phyloP scores from a whole-genome alignment of 2,329 filamentous ascomycete species.

The Didymella segeticola region DNA sequence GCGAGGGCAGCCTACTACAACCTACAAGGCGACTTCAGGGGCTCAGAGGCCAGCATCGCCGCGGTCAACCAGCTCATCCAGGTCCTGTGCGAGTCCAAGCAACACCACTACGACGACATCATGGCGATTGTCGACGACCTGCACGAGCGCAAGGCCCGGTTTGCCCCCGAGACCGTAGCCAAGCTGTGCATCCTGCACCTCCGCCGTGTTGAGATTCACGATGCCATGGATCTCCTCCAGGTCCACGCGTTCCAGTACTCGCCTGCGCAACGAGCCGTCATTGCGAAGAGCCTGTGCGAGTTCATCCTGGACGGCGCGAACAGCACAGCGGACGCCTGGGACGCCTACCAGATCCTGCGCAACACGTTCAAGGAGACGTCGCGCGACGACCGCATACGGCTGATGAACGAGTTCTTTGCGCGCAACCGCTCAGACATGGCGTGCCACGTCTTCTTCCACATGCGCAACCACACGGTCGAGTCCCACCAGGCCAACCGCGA shows the following conservation, averaged over 20 bases:
- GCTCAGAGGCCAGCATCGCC: conserved; percentile 65
- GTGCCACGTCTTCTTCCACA: conserved; percentile 85
- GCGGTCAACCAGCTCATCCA: conserved; percentile 75
- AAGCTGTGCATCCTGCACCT: conserved; percentile 77
- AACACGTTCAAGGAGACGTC: conserved; percentile 68
- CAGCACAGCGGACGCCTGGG: conserved; percentile 69
- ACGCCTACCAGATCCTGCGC: conserved; percentile 65
- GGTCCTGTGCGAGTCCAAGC: conserved; percentile 66
- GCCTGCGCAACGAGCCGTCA: conserved; percentile 69
- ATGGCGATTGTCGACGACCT: conserved; percentile 75
- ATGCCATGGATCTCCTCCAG: conserved; percentile 83
- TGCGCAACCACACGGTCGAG: conserved; percentile 76
- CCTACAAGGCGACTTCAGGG: conserved; percentile 63
- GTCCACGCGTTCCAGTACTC: conserved; percentile 75
- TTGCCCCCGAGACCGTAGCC: conserved; percentile 78
- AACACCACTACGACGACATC: conserved; percentile 73
- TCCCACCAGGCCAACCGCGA: conserved; percentile 71
- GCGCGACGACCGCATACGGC: conserved; percentile 67
- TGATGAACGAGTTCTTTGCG: conserved; percentile 85
- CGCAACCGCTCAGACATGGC: conserved; percentile 84
- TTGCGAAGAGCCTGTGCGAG: conserved; percentile 69
- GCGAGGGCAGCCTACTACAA: conserved; percentile 70
- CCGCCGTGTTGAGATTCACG: conserved; percentile 75
- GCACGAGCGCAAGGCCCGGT: conserved; percentile 69
- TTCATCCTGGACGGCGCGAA: conserved; percentile 73